phyloP scores from a whole-genome alignment of 179 eudicot species.

The Dionaea muscipula region DNA sequence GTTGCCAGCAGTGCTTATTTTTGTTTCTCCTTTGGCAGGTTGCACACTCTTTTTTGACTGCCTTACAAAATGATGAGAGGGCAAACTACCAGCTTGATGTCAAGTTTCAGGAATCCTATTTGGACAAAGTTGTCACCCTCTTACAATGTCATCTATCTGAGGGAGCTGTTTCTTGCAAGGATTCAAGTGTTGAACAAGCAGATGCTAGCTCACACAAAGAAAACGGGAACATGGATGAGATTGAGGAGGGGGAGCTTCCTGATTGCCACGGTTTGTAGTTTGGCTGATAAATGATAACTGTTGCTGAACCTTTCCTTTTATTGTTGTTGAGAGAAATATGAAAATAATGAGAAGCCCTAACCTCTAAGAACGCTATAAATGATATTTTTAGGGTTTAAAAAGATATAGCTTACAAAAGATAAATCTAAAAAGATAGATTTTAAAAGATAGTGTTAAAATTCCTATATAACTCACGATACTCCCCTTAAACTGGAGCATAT shows the following conservation, averaged over 20 bases:
- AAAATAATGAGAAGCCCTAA: no score
- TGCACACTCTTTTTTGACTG: conserved; percentile 77
- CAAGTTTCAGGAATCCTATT: conserved; percentile 89
- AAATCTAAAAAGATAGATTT: no score
- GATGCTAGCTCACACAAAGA: conserved; percentile 21
- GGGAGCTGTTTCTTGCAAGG: conserved; percentile 61
- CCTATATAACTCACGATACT: no score
- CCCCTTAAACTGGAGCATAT: no score
- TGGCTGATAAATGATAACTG: no score
- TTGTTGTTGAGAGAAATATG: no score
- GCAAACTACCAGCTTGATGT: conserved; percentile 92
- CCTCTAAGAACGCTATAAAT: no score
- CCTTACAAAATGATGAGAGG: conserved; percentile 93
- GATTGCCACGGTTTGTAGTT: conserved; percentile 65
- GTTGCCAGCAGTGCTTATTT: neutral
- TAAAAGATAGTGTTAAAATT: no score
- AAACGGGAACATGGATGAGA: conserved; percentile 36
- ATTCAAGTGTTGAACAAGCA: conserved; percentile 17
- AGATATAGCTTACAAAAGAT: no score
- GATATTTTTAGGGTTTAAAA: no score
- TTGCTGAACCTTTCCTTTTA: no score
- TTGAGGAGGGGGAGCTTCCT: conserved; percentile 96
- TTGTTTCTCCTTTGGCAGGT: conserved; percentile 42
- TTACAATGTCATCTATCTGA: conserved; percentile 80
- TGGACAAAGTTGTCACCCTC: conserved; percentile 65